Conservation (phyloP, 495 filamentous ascomycete genomes). For the Penicillium canariense region DNA sequence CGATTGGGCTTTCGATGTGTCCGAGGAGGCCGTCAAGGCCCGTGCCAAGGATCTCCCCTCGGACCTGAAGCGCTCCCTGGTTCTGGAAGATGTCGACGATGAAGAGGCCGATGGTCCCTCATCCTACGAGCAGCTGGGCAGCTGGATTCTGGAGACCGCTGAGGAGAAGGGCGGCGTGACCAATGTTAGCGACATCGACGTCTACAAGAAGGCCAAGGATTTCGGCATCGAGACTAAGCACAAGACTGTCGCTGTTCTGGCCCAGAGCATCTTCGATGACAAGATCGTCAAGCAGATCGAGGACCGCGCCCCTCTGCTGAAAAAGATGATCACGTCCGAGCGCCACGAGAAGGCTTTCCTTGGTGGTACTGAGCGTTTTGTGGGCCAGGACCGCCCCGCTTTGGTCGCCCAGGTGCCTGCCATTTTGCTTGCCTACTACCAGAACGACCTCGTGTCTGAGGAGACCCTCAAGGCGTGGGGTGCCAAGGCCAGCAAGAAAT, state of each 20-base stretch:
- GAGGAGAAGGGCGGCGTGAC: conserved; percentile 65
- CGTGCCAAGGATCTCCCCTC: conserved; percentile 86
- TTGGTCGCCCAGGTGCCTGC: conserved; percentile 75
- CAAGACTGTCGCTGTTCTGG: conserved; percentile 86
- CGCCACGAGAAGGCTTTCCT: conserved; percentile 94
- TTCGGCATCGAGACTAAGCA: conserved; percentile 94
- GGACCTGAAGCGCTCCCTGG: conserved; percentile 86
- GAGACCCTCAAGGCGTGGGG: conserved; percentile 90
- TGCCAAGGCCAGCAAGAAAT: conserved; percentile 93
- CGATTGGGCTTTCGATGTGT: conserved; percentile 93
- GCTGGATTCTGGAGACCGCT: conserved; percentile 81
- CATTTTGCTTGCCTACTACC: conserved; percentile 83
- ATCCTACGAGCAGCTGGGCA: conserved; percentile 87
- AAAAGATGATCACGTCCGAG: conserved; percentile 88
- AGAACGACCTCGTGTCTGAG: conserved; percentile 83
- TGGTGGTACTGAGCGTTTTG: conserved; percentile 92
- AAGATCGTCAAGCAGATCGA: conserved; percentile 84
- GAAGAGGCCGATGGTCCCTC: conserved; percentile 80
- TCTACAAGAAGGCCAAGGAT: conserved; percentile 93
- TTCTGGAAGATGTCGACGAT: conserved; percentile 80
- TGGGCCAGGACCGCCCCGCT: conserved; percentile 77
- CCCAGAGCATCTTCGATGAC: conserved; percentile 90
- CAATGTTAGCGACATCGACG: conserved; percentile 79
- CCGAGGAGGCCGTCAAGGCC: conserved; percentile 89
- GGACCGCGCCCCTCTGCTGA: conserved; percentile 76